These are phyloP conservation scores for Chlorella sorokiniana DNA, from an alignment of 139 green algal species.

Conservation along the genomic window DNA sequence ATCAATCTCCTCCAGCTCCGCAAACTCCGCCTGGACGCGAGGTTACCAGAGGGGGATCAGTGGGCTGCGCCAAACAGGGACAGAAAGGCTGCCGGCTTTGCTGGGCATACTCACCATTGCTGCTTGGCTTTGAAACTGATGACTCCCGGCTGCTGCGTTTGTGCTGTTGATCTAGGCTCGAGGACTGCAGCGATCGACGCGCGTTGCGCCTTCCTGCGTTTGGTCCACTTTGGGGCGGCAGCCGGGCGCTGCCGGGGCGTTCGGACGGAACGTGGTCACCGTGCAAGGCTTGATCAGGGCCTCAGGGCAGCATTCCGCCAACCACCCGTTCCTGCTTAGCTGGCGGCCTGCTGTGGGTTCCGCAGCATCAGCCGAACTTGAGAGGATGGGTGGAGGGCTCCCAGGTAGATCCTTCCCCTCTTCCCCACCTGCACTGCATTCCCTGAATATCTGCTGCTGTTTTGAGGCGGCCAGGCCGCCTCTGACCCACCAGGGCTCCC, in stretches of 20 bases:
- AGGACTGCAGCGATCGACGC: background rate
- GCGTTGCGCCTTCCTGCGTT: no score
- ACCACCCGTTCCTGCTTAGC: no score
- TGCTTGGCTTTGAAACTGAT: background rate
- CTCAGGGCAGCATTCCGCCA: no score
- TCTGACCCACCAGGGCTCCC: background rate
- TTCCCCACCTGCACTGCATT: no score
- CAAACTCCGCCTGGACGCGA: constrained; percentile 46
- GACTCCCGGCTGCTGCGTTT: background rate
- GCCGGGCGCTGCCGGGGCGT: no score
- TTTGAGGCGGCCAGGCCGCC: background rate
- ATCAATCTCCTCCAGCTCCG: constrained; percentile 79
- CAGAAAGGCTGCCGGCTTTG: background rate
- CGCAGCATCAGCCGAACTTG: no score
- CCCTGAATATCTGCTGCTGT: background rate
- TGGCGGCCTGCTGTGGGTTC: no score
- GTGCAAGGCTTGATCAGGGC: no score
- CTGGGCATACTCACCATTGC: background rate
- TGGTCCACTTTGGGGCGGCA: no score
- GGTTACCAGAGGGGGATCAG: background rate
- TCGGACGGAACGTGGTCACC: no score
- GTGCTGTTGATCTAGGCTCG: background rate
- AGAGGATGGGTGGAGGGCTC: no score
- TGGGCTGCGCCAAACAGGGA: background rate
- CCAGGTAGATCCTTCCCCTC: no score